Evolutionary conservation across 805 yeast genomes (phyloP).

Genomic region (Cyberlindnera xylosilytica): DNA sequence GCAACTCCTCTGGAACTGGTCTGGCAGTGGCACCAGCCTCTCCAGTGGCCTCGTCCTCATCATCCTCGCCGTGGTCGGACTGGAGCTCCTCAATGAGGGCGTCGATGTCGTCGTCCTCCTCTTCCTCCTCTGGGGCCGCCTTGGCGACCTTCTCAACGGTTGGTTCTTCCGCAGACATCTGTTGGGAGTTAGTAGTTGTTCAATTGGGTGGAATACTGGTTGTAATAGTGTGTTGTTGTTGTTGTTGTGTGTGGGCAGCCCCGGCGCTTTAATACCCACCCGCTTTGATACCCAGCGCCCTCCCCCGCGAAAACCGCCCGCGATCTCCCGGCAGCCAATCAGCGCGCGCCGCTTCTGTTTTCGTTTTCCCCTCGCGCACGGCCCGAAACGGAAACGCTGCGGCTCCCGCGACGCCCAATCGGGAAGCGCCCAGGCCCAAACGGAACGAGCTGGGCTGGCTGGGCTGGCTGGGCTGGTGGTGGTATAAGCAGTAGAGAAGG

Average conservation of each 20-base stretch:
- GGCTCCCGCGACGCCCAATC: too few species aligned
- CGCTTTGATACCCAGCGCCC: too few species aligned
- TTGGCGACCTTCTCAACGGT: constrained; percentile 52
- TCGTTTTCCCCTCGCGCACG: not conserved
- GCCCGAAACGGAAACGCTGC: not conserved
- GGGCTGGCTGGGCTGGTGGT: constrained; percentile 5
- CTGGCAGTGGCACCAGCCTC: constrained; percentile 58
- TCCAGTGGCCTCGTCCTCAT: constrained; percentile 42
- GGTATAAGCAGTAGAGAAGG: constrained; percentile 6
- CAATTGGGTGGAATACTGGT: too few species aligned
- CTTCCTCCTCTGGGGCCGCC: constrained; percentile 46
- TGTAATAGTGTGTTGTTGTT: too few species aligned
- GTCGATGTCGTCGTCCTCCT: constrained; percentile 65
- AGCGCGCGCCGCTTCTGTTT: too few species aligned
- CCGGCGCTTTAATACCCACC: too few species aligned
- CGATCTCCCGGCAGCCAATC: not conserved
- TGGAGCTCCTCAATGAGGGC: constrained; percentile 77
- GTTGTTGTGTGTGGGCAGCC: too few species aligned
- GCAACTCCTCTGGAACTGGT: constrained; percentile 81
- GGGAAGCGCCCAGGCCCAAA: not conserved
- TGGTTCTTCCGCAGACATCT: constrained; percentile 41
- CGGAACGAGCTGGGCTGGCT: constrained; percentile 5
- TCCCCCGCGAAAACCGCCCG: not conserved
- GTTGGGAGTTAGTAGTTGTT: constrained; percentile 14
- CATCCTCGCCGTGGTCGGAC: constrained; percentile 55